A percentile compares a stretch with the other conserved stretches of the same genome.
Conservation (phyloP, 768 basidiomycete genomes). For the Exidia glandulosa region DNA sequence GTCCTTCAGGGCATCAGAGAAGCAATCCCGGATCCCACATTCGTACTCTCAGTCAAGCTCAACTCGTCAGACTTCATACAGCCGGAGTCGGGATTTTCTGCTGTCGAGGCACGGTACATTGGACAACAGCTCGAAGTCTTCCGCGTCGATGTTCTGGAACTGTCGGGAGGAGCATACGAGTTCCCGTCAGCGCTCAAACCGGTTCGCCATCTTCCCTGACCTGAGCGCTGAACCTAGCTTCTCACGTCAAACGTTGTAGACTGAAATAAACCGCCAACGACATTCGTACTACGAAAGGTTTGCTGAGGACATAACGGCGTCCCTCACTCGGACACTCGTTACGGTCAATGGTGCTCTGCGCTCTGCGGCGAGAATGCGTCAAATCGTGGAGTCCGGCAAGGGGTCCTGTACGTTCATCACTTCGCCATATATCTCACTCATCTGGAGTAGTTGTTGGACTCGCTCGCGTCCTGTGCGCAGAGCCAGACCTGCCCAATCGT, state of each 20-base stretch:
- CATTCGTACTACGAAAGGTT: not conserved
- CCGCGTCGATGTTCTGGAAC: not conserved
- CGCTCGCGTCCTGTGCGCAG: not conserved
- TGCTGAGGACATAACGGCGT: not conserved
- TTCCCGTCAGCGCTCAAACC: not conserved
- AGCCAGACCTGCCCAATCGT: not conserved
- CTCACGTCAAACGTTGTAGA: not conserved
- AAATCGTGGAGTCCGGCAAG: not conserved
- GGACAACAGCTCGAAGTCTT: not conserved
- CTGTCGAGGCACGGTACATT: not conserved
- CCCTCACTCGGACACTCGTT: not conserved
- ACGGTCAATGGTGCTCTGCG: not conserved
- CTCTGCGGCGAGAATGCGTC: not conserved
- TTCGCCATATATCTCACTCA: not conserved
- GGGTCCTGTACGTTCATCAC: not conserved
- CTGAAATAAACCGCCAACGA: not conserved
- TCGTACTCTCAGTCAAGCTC: not conserved
- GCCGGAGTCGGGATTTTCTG: not conserved
- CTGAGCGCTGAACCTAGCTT: not conserved
- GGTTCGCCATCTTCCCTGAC: not conserved
- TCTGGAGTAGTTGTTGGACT: not conserved
- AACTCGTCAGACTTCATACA: not conserved
- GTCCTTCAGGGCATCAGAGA: slow-evolving; percentile 19
- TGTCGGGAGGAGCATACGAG: not conserved
- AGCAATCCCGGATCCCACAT: slow-evolving; percentile 12